Base-by-base conservation (phyloP, 257 asterid species). In the Petrea volubilis region DNA sequence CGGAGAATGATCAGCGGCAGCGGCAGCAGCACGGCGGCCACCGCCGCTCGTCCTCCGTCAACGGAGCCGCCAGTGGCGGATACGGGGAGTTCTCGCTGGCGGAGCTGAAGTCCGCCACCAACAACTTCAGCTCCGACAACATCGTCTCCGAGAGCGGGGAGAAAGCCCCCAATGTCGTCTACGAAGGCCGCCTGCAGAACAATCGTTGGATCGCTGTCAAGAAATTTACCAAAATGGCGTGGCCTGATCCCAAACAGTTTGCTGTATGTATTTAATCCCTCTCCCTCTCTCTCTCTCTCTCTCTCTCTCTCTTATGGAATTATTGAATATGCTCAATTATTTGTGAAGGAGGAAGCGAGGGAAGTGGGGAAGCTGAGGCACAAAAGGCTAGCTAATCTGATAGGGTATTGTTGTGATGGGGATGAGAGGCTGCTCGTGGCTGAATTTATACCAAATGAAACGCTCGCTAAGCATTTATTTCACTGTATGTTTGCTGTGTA, bases 231-330 rank as follows among this genome's bases (percentile, higher is more conserved):
- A 88, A 84, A 71, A 77, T 86, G 84, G 98, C 97, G 29, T 90
- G 98, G 97, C 97, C 98, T 25, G 96, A 90, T 85, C 92, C 95
- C 65, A 90, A 90, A 74, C 98, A 93, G 88, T 93, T 93, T 56
- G 96, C 90, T 66, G 98, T 93, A 74, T 2, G 76, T 55, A 2
- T 23, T 15, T 56, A 2, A 38, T 7, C 34, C 12, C 28, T 2
- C 25, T 0, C 29, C 50, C 33, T 17, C n/a, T 72, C 72, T 71
- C 21, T 23, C 49, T 50, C 7, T 38, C 17, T 5, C 51, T 21
- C 36, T 13, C 44, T 18, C 27, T 8, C 41, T n/a, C 1, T 25
- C 79, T 68, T 69, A 38, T 17, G 47, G 60, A 49, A 29, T 28
- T 74, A 12, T 53, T 74, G 68, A 52, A 64, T 68, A n/a, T 74